Conservation (phyloP, 2,329 filamentous ascomycete genomes). For the Fusarium sp. region DNA sequence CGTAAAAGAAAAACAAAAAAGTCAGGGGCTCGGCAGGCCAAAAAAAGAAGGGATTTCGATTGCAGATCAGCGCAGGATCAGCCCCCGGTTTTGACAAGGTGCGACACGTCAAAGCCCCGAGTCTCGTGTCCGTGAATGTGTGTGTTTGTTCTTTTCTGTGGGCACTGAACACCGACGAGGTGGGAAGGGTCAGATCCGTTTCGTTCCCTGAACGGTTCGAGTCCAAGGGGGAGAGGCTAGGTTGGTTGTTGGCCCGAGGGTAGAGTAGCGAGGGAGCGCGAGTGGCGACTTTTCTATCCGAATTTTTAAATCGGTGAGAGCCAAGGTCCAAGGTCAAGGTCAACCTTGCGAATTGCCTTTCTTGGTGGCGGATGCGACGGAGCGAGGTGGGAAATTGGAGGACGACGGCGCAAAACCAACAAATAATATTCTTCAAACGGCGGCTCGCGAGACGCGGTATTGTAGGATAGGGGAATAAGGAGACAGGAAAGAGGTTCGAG, state of each 20-base stretch:
- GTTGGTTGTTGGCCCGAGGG: neutral
- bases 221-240: neutral
- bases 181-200: constrained; percentile 27
- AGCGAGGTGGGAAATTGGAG: constrained; percentile 19
- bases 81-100: constrained; percentile 31
- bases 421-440: constrained; percentile 16
- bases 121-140: neutral
- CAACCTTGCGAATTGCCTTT: constrained; percentile 33
- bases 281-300: constrained; percentile 36
- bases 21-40: constrained; percentile 26
- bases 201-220: constrained; percentile 9
- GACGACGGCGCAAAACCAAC: constrained; percentile 13
- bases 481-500: neutral
- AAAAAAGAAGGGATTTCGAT: constrained; percentile 23
- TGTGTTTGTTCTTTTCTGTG: constrained; percentile 22
- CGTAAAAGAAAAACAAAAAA: neutral
- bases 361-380: constrained; percentile 30
- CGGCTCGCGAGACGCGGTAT: neutral
- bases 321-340: constrained; percentile 13
- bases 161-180: neutral
- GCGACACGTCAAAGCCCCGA: constrained; percentile 36
- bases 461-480: neutral
- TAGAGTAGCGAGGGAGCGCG: constrained; percentile 2
- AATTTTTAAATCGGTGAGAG: constrained; percentile 29
- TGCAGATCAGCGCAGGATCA: constrained; percentile 32